Conservation (phyloP, 176 grass and related monocot species). For the Ensete ventricosum region DNA sequence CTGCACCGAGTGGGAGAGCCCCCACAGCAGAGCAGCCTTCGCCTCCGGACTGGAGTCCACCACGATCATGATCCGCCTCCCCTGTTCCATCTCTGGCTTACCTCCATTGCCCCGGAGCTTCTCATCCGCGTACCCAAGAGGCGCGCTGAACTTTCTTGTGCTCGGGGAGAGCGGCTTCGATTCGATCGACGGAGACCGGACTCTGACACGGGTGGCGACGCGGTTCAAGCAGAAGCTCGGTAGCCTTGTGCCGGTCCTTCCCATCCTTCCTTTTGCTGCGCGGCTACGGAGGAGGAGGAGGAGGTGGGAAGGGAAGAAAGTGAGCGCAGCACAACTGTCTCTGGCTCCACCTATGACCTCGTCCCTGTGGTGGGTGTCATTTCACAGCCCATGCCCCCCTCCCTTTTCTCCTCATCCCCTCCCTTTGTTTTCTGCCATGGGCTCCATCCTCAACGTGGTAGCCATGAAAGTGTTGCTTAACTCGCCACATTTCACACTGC, state of each 20-base stretch:
- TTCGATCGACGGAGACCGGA: slow-evolving; percentile 20
- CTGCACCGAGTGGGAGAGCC: slow-evolving; percentile 54
- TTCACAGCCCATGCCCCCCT: too few relatives aligned
- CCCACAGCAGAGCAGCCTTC: slow-evolving; percentile 56
- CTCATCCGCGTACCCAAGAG: background rate
- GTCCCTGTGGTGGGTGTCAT: background rate
- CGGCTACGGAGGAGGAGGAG: slow-evolving; percentile 7
- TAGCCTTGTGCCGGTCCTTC: slow-evolving; percentile 18
- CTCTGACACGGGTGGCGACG: slow-evolving; percentile 14
- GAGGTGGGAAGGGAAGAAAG: slow-evolving; percentile 5
- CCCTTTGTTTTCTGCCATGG: background rate
- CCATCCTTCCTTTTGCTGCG: slow-evolving; percentile 11
- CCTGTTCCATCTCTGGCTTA: background rate
- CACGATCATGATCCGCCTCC: slow-evolving; percentile 62
- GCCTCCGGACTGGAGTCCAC: slow-evolving; percentile 40
- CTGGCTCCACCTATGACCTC: slow-evolving; percentile 23
- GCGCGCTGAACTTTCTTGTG: background rate
- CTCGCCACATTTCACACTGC: background rate
- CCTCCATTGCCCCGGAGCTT: background rate
- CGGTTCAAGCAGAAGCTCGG: slow-evolving; percentile 55
- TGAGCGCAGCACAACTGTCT: slow-evolving; percentile 17
- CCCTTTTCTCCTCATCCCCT: too few relatives aligned
- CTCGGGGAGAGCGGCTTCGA: slow-evolving; percentile 24
- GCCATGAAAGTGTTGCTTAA: background rate
- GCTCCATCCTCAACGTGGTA: background rate